Conservation (phyloP, 768 basidiomycete species). For the Kwoniella shandongensis region DNA sequence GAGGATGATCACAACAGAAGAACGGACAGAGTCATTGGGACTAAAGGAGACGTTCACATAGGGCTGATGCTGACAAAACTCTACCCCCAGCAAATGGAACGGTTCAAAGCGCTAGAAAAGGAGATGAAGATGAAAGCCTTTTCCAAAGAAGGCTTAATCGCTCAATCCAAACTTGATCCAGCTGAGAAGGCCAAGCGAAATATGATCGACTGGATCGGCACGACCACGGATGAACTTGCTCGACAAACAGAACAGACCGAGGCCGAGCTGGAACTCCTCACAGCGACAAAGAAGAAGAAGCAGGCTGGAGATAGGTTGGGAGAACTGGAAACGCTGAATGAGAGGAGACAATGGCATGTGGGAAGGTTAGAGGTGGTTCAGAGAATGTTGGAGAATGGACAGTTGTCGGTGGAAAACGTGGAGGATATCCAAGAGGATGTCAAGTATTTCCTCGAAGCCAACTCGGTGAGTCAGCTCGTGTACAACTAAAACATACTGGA, state of each 20-base stretch:
- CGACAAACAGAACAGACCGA: conserved; percentile 92
- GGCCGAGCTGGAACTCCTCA: conserved; percentile 86
- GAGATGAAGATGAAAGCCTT: conserved; percentile 99
- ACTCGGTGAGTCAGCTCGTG: conserved; percentile 68
- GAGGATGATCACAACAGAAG: too few species aligned
- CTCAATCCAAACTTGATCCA: conserved; percentile 90
- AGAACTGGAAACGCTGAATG: conserved; percentile 84
- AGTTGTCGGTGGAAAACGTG: conserved; percentile 77
- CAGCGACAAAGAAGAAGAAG: conserved; percentile 68
- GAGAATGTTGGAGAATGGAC: conserved; percentile 89
- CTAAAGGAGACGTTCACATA: too few species aligned
- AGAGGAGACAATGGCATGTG: conserved; percentile 93
- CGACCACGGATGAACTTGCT: conserved; percentile 83
- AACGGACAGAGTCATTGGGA: too few species aligned
- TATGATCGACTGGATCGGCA: conserved; percentile 75
- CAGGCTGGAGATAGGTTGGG: conserved; percentile 70
- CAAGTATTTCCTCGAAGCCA: conserved; percentile 90
- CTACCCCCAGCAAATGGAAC: conserved; percentile 96
- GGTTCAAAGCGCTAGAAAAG: conserved; percentile 99
- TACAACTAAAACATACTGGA: background rate
- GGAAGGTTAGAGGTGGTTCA: conserved; percentile 87
- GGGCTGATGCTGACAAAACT: background rate
- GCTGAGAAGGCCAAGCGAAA: conserved; percentile 96
- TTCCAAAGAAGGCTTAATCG: conserved; percentile 95
- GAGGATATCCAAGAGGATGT: conserved; percentile 87